A percentile compares a stretch with the other conserved stretches of the same genome.
These are phyloP conservation scores for Glycine tomentella DNA, from an alignment of 306 rosid species.

Conservation along the genomic window DNA sequence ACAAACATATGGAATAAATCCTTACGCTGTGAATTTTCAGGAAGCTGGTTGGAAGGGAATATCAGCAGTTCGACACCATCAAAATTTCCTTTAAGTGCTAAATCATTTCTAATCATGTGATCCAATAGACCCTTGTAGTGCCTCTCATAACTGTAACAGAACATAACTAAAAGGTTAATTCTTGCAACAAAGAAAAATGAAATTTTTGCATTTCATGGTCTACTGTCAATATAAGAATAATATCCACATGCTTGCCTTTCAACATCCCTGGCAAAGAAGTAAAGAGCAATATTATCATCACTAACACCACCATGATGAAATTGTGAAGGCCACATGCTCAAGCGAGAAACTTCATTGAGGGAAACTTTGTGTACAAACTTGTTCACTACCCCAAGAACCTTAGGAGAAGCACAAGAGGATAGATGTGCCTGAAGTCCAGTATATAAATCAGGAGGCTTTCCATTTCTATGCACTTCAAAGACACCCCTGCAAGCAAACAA, in stretches of 20 bases:
- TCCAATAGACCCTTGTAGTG: constrained; percentile 76
- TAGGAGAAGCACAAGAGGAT: constrained; percentile 86
- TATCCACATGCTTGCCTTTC: constrained; percentile 60
- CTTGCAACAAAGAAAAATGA: constrained; percentile 16
- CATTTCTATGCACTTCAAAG: constrained; percentile 85
- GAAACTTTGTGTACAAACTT: constrained; percentile 66
- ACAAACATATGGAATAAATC: constrained; percentile 42
- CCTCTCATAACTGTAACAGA: constrained; percentile 75
- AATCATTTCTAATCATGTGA: constrained; percentile 82
- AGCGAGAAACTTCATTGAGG: constrained; percentile 83
- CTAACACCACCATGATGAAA: constrained; percentile 73
- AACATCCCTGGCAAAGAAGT: constrained; percentile 90
- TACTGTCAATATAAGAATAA: constrained; percentile 25
- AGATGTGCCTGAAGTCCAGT: constrained; percentile 90
- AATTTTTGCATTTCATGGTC: constrained; percentile 20
- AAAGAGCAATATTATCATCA: constrained; percentile 92
- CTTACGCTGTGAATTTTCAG: constrained; percentile 94
- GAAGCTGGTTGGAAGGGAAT: constrained; percentile 94
- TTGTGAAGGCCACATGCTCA: constrained; percentile 90
- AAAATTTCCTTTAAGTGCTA: constrained; percentile 80
- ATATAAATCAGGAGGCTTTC: constrained; percentile 61
- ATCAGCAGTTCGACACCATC: constrained; percentile 89
- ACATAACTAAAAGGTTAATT: constrained; percentile 30
- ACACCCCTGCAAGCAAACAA: constrained; percentile 71
- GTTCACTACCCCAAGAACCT: constrained; percentile 73